Base-by-base conservation (phyloP, 2,329 filamentous ascomycete species). In the Cladosporium sp. region DNA sequence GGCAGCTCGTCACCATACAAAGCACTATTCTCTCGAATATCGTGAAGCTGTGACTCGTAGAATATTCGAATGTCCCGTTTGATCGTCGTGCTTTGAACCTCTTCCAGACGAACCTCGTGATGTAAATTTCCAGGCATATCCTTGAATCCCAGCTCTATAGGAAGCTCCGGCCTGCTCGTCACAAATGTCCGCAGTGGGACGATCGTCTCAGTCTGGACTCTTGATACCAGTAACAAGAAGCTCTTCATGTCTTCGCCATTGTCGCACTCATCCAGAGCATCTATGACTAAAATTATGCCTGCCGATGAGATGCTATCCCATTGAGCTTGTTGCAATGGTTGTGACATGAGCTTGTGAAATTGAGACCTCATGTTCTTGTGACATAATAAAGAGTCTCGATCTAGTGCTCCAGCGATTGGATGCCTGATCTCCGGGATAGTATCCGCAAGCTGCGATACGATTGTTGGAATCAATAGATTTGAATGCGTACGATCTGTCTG, bases 181-280 rank as follows among this genome's bases (percentile, higher is more conserved):
- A 69, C 36, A 39, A 68, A 61, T 25, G 68, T 39, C 14, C 60
- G 62, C 12, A 68, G 22, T 7, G 49, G 51, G 20, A 61, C 20
- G 6, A 54, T 37, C 25, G n/a, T 61, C 15, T 64, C 25, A 3
- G 8, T 17, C 20, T 57, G 36, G 6, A 63, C n/a, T 45, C 60
- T 49, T n/a, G 60, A 54, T 22, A 69, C 56, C 14, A 66, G 54
- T 6, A 34, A 36, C 22, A 69, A 15, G 14, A 68, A 57, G 3
- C 20, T 55, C 42, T 38, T 58, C 15, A 45, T 28, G 19, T 14
- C 4, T 3, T 28, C 22, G 5, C 8, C 19, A 25, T 59, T 28
- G 7, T 70, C 67, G 54, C 70, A 73, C 52, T 73, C 70, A 58
- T 72, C 70, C 9, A 73, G 65, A 2, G 71, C 70, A 62, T 73